Evolutionary conservation across 2,329 filamentous ascomycete genomes (phyloP), one percentile per base, ranked within the genome.

Genomic region (Colletotrichum limetticola): DNA sequence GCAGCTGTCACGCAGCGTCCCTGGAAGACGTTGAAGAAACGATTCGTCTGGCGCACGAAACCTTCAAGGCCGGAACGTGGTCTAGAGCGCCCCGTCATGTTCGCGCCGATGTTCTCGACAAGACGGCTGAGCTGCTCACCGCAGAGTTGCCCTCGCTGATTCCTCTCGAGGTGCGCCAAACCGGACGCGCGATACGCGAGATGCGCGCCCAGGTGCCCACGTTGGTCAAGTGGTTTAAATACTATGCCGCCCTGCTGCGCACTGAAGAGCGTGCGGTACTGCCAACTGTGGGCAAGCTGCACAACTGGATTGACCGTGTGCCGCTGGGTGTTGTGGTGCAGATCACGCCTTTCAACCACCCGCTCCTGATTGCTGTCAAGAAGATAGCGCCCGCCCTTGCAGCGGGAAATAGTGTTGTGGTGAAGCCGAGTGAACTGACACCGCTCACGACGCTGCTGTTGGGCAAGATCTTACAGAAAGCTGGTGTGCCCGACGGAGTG

Each of bases 401-500:
- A 0, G 87, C 88, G 0, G 90, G 90, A 1, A 91, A 91, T 78
- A 86, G 85, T 26, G 86, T 92, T 53, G 80, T 92, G 2, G 78
- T 92, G 35, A 92, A 93, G 81, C 88, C 89, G 11, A 90, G 87
- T 72, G 91, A 93, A 81, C 86, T 91, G 76, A 89, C 90, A 0
- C 91, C 91, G 0, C 79, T 93, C 64, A 89, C 88, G 2, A 87
- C 88, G n/a, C 86, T 94, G 42, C 79, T 87, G 24, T 87, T 92
- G 9, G 90, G 88, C 19, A 86, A 80, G 19, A 84, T 94, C 66
- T 82, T 94, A 75, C 88, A 90, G 77, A 85, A 91, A 76, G 92
- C 92, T 55, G 93, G 93, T 24, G 88, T 94, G 77, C 93, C 93
- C 2, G 88, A 91, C 66, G 92, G 93, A 75, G 92, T 93, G 22